Conservation (phyloP, 2,329 filamentous ascomycete genomes). For the Talaromyces sp. region DNA sequence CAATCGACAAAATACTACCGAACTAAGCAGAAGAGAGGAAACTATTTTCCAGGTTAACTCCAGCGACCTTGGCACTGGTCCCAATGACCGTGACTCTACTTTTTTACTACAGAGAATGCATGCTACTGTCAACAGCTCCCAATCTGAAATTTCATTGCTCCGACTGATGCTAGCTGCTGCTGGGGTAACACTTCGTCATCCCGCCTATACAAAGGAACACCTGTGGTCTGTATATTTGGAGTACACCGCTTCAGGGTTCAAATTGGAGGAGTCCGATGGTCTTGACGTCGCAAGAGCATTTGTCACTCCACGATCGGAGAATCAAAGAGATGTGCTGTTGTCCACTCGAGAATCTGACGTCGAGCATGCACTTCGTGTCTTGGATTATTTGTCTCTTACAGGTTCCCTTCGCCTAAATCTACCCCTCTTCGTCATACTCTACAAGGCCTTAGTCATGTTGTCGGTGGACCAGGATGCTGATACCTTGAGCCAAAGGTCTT, state of each 20-base stretch:
- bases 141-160: constrained; percentile 22
- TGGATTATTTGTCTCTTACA: constrained; percentile 37
- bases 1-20: neutral
- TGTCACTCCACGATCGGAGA: constrained; percentile 19
- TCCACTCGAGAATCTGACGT: constrained; percentile 21
- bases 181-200: constrained; percentile 33
- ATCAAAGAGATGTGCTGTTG: neutral
- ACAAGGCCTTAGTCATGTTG: constrained; percentile 31
- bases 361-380: constrained; percentile 33
- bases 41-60: neutral
- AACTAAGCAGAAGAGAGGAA: neutral
- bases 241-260: constrained; percentile 27
- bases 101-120: constrained; percentile 39
- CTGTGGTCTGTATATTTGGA: constrained; percentile 29
- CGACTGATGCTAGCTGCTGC: constrained; percentile 32
- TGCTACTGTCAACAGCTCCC: constrained; percentile 21
- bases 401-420: constrained; percentile 37
- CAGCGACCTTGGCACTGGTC: constrained; percentile 31
- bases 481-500: neutral
- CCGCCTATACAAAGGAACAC: constrained; percentile 28
- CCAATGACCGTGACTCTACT: constrained; percentile 33
- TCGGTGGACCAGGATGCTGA: neutral
- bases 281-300: constrained; percentile 32
- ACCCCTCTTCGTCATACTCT: constrained; percentile 43
- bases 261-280: constrained; percentile 29